Evolutionary conservation across 2,329 filamentous ascomycete genomes (phyloP).

Genomic region (Beauveria medogensis): DNA sequence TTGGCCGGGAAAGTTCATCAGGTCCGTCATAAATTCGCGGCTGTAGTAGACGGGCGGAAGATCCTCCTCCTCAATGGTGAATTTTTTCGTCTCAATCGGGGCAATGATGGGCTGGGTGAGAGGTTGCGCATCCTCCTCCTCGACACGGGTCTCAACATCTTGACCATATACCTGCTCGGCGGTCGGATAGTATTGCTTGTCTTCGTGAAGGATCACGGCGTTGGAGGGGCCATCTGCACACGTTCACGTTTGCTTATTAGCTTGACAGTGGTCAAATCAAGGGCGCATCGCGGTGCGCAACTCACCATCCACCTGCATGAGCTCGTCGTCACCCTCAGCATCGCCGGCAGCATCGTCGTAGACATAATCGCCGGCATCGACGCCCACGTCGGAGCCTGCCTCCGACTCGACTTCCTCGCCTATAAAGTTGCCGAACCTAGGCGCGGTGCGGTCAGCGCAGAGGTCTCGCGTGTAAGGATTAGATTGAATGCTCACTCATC

Average conservation of each 20-base stretch:
- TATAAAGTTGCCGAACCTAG: constrained; percentile 95
- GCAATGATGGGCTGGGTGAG: constrained; percentile 89
- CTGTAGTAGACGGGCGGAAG: constrained; percentile 83
- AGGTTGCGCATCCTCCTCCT: constrained; percentile 94
- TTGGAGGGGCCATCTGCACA: constrained; percentile 73
- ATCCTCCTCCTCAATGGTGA: constrained; percentile 85
- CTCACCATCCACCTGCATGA: constrained; percentile 87
- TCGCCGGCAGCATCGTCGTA: constrained; percentile 71
- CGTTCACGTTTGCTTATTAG: constrained; percentile 18
- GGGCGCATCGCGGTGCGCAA: not conserved
- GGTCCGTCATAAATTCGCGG: constrained; percentile 84
- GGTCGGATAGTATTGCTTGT: constrained; percentile 99
- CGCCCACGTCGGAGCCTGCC: constrained; percentile 71
- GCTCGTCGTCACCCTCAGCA: constrained; percentile 61
- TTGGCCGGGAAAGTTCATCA: constrained; percentile 94
- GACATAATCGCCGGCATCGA: constrained; percentile 67
- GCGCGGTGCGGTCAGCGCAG: constrained; percentile 6
- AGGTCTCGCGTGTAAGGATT: not conserved
- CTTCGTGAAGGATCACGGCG: constrained; percentile 94
- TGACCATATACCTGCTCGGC: constrained; percentile 90
- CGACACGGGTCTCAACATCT: constrained; percentile 90
- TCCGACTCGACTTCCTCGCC: constrained; percentile 83
- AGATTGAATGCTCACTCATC: constrained; percentile 60
- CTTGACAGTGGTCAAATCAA: constrained; percentile 11
- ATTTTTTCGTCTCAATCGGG: constrained; percentile 90